Conservation (phyloP, 2,329 filamentous ascomycete species). For the Ilyonectria robusta region DNA sequence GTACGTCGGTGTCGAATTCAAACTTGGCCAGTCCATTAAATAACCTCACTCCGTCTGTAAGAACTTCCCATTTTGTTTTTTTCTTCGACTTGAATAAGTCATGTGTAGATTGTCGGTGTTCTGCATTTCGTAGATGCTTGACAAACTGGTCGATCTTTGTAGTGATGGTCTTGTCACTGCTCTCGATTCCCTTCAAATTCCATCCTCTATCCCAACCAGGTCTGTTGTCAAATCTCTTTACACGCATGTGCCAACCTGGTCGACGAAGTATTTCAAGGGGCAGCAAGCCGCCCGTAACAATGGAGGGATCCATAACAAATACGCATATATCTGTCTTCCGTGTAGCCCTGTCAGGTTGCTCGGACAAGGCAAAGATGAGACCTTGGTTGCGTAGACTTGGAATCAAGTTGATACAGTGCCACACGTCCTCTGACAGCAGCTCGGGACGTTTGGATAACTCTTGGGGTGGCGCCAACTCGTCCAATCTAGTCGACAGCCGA, state of each 20-base stretch:
- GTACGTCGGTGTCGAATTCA: too few species aligned
- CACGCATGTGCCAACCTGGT: neutral
- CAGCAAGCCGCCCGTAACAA: neutral
- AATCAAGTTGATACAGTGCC: neutral
- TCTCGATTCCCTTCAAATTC: neutral
- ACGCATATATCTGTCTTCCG: conserved; percentile 2
- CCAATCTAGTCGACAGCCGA: neutral
- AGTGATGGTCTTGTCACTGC: neutral
- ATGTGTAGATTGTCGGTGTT: too few species aligned
- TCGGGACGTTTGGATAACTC: neutral
- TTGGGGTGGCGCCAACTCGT: conserved; percentile 10
- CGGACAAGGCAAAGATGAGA: conserved; percentile 1
- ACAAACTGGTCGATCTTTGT: too few species aligned
- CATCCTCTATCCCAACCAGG: conserved; percentile 13
- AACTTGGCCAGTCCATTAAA: too few species aligned
- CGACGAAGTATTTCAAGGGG: neutral
- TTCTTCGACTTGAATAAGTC: too few species aligned
- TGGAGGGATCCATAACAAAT: conserved; percentile 13
- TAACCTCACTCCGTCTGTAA: too few species aligned
- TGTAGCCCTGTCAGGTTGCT: neutral
- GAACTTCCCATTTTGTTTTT: too few species aligned
- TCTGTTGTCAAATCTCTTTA: conserved; percentile 8
- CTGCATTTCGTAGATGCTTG: too few species aligned
- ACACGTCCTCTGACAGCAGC: neutral
- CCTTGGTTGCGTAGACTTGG: neutral